Evolutionary conservation across 176 grass and related monocot genomes (phyloP), one percentile per base, ranked within the genome.

Genomic region (Oryza glumipatula): DNA sequence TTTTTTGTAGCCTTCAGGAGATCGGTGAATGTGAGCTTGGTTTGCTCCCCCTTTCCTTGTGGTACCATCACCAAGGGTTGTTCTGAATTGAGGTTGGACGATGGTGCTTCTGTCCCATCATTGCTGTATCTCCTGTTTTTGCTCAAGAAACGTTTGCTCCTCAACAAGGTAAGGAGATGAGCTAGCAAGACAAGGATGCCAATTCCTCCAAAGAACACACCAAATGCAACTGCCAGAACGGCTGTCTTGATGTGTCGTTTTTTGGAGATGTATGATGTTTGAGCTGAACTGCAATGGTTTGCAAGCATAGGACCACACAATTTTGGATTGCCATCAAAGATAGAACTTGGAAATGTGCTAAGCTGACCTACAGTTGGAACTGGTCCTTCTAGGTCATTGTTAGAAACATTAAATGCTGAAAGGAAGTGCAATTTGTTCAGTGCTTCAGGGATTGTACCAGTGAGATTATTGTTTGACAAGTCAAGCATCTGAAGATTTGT

Each of bases 1-100:
- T 92, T 90, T 72, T 86, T 90, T 67, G 93, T 90, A 76, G 88
- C 90, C 28, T 87, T 95, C 81, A 95, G 15, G 13, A 92, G 79
- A 45, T 95, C 88, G 0, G 23, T 33, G 47, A 95, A 84, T 21
- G 22, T 79, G 35, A 91, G 67, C 8, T 58, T 82, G 67, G 15
- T 79, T 47, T 47, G 22, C 77, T 70, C 71, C 21, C 19, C 72
- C 24, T 49, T 80, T 21, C 70, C 45, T 60, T 0, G 44, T 82
- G 74, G 3, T 22, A 88, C 26, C 71, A 84, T 79, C 17, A 88
- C 72, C 26, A 88, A 76, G 3, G 80, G 56, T 48, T 82, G 64
- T 21, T 76, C 86, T 71, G 77, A 69, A 71, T 76, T 75, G 5
- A 61, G 65, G 35, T 85, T 82, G 36, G 63, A 48, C 21, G n/a